Conservation (phyloP, 495 filamentous ascomycete species). For the Diplogelasinospora grovesii region DNA sequence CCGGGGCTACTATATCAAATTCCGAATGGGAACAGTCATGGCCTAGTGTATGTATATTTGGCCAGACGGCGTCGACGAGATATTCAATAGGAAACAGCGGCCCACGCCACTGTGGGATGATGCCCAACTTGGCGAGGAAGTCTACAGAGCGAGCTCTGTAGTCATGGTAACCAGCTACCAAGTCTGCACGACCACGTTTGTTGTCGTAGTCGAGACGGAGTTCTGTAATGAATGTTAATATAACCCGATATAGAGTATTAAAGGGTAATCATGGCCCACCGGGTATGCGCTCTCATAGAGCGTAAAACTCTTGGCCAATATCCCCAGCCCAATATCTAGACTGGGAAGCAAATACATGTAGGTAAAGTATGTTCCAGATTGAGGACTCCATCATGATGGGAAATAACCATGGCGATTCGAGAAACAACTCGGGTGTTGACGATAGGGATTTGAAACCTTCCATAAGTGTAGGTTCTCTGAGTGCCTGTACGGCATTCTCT, state of each 20-base stretch:
- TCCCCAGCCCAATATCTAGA: constrained; percentile 6
- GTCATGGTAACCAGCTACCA: not conserved
- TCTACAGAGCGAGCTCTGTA: constrained; percentile 4
- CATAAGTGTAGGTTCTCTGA: too few species aligned
- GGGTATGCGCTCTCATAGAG: not conserved
- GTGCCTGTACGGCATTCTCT: too few species aligned
- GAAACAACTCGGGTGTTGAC: not conserved
- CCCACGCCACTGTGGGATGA: too few species aligned
- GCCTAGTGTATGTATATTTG: too few species aligned
- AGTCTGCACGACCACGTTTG: not conserved
- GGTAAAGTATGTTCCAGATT: constrained; percentile 5
- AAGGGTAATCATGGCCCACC: too few species aligned
- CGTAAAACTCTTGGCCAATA: not conserved
- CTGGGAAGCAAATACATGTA: not conserved
- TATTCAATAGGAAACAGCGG: too few species aligned
- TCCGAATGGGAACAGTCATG: too few species aligned
- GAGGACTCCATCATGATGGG: constrained; percentile 1
- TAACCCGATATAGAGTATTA: too few species aligned
- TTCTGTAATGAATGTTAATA: too few species aligned
- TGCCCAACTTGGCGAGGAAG: not conserved
- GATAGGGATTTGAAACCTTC: not conserved
- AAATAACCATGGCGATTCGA: not conserved
- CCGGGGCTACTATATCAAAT: too few species aligned
- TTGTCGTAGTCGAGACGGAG: too few species aligned
- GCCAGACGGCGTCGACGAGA: too few species aligned